These are phyloP conservation scores for Cytospora schulzeri DNA, from an alignment of 2,329 filamentous ascomycete genomes.

Conservation along the genomic window DNA sequence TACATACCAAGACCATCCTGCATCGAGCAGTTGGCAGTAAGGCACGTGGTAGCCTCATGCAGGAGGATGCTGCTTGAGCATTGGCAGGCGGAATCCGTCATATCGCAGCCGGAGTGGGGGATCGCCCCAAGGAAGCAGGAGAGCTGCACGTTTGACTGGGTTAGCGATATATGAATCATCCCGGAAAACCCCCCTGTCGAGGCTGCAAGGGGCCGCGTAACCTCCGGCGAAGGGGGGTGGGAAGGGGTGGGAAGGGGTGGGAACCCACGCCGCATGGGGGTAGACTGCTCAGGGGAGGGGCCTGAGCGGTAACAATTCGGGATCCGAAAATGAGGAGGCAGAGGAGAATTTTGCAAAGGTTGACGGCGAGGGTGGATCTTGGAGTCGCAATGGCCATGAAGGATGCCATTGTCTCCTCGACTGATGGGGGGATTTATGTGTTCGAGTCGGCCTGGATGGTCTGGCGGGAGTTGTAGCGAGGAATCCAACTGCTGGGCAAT, in stretches of 20 bases:
- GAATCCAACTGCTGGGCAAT: neutral
- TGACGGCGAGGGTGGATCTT: neutral
- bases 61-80: constrained; percentile 11
- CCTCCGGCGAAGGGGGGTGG: neutral
- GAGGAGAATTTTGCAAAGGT: constrained; percentile 9
- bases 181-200: neutral
- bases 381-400: constrained; percentile 5
- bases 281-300: constrained; percentile 6
- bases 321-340: constrained; percentile 12
- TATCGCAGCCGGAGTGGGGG: constrained; percentile 10
- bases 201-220: neutral
- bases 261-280: constrained; percentile 22
- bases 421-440: neutral
- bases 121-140: constrained; percentile 20
- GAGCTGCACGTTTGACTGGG: constrained; percentile 10
- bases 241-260: neutral
- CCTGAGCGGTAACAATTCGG: constrained; percentile 11
- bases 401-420: constrained; percentile 1
- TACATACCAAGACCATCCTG: constrained; percentile 22
- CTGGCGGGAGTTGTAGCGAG: neutral
- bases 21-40: constrained; percentile 25
- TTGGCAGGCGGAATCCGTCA: constrained; percentile 15
- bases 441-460: neutral
- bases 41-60: constrained; percentile 13
- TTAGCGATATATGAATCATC: neutral